phyloP scores from a whole-genome alignment of 106 monocot species.

The Dendrobium chrysotoxum region DNA sequence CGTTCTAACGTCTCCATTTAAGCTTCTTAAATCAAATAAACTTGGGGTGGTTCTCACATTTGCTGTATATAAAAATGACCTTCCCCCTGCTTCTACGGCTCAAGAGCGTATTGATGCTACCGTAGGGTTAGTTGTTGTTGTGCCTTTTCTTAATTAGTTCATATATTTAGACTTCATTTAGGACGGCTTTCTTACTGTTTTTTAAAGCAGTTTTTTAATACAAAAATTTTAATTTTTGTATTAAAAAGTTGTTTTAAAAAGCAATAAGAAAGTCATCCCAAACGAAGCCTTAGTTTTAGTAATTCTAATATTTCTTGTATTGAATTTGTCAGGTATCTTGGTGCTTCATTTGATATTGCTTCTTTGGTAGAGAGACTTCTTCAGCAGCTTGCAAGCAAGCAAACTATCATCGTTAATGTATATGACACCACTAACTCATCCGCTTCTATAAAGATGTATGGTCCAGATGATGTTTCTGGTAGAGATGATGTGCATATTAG shows the following conservation, averaged over 20 bases:
- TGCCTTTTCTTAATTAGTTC: not conserved
- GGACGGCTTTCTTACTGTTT: too few species aligned
- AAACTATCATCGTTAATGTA: slow-evolving; percentile 70
- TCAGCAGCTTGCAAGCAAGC: slow-evolving; percentile 82
- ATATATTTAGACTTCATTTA: not conserved
- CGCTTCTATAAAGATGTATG: slow-evolving; percentile 67
- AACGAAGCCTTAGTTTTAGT: not conserved
- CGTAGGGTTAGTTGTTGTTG: slow-evolving; percentile 36
- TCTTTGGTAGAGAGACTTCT: slow-evolving; percentile 85
- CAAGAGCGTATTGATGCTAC: slow-evolving; percentile 59
- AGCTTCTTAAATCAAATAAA: slow-evolving; percentile 77
- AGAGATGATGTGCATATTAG: slow-evolving; percentile 38
- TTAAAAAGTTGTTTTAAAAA: too few species aligned
- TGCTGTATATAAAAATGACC: slow-evolving; percentile 65
- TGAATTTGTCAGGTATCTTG: slow-evolving; percentile 57
- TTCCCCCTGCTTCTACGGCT: slow-evolving; percentile 45
- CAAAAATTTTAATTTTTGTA: too few species aligned
- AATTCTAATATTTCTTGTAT: slow-evolving; percentile 3
- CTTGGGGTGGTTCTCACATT: slow-evolving; percentile 81
- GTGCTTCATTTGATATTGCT: slow-evolving; percentile 86
- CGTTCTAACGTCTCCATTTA: slow-evolving; percentile 77
- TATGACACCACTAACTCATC: slow-evolving; percentile 73
- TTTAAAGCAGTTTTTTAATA: too few species aligned
- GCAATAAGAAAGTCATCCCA: too few species aligned
- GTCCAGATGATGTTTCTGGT: slow-evolving; percentile 37